Evolutionary conservation across 2,329 filamentous ascomycete genomes (phyloP), one percentile per base, ranked within the genome.

Genomic region (Penicillium sp.): DNA sequence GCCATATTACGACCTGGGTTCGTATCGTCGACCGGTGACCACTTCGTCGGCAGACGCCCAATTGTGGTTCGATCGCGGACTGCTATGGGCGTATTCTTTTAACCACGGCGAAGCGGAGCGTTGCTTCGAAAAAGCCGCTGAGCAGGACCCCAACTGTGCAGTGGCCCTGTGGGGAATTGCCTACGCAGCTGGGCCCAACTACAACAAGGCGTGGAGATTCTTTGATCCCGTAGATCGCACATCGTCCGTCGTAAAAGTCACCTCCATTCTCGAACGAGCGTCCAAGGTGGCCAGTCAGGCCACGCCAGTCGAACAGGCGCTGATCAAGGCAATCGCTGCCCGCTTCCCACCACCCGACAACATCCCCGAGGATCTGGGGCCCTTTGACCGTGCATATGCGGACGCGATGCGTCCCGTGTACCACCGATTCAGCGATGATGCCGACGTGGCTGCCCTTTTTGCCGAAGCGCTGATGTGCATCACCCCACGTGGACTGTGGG

Each of bases 181-280:
- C 0, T 91, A 89, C 68, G 80, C 86, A 0, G 73, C 88, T 0
- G 90, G 89, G 0, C 89, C 89, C 2, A 92, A 93, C 67, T 88
- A 89, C 73, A 90, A 92, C 77, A 91, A 92, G 68, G 86, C 89
- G 0, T 92, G 89, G 89, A 82, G 83, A 16, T 79, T 84, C 10
- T 91, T 91, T 63, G 88, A 89, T 56, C 73, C 80, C 1, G 73
- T 78, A 0, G 89, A 92, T 63, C 77, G 87, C 2, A 72, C 77
- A 14, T 70, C 22, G 5, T 60, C 79, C 2, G 75, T 88, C 10
- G 68, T 74, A 31, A 75, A 76, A 33, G 82, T 82, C 3, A 75
- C 80, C 40, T 56, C 69, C 10, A 79, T 81, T 0, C 78, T 54
- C 56, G 68, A 51, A 69, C 50, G 78, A 57, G 85, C 83, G 0